Evolutionary conservation across 768 basidiomycete genomes (phyloP), one percentile per base, ranked within the genome.

Genomic region (Tricholoma terreum): DNA sequence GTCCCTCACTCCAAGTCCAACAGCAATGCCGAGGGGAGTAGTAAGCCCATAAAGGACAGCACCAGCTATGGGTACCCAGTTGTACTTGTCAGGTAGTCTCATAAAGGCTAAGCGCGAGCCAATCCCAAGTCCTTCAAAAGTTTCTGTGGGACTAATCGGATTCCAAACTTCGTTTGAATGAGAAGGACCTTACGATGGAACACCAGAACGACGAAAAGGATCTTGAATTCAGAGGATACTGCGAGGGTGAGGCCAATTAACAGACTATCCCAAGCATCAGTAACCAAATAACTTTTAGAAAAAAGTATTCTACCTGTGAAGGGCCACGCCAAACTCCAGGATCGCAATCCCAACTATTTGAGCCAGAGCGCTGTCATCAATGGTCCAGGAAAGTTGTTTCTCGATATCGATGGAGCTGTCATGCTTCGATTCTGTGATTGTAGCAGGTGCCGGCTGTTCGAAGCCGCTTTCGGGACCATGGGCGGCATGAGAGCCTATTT

Each of bases 121-220:
- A 19, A 98, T 77, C 69, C 94, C 96, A 45, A 98, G 81, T 19
- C 94, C 96, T 71, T 98, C 96, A 65, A 98, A 98, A 42, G 83
- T 89, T 80, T 96, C 91, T 94, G 65, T 6, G 51, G 42, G 40
- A 10, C 31, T 42, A 19, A 46, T 59, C 19, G 55, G 58, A 43
- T 9, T 42, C 17, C 36, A 57, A 2, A 22, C 10, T n/a, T 24
- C 19, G 21, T 11, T 21, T 17, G 15, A 31, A 58, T 15, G n/a
- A 31, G 57, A 52, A 24, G 10, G 27, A 17, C 83, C 90, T 67
- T 69, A 94, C 93, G 95, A 67, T 98, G 96, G 74, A 95, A 94
- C 64, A 94, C 74, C 22, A 97, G 70, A 52, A 98, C 96, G 57
- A 92, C 75, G 69, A 97, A 94, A n/a, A 99, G 82, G 15, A 88